These are phyloP conservation scores for Cucumis sativus DNA, from an alignment of 306 rosid genomes.

Conservation along the genomic window Cucumber_9930_V3 NC_026659.2:28612001-28612500, in stretches of 20 bases:
- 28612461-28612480: too few relatives aligned
- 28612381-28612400: constrained; percentile 1
- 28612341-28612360: constrained; percentile 9
- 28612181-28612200: neutral
- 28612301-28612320: neutral
- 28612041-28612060: neutral
- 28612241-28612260: neutral
- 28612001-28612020: neutral
- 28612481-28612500: too few relatives aligned
- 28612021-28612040: too few relatives aligned
- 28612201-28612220: neutral
- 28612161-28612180: too few relatives aligned
- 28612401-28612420: neutral
- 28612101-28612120: neutral
- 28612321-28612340: neutral
- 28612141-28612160: neutral
- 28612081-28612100: neutral
- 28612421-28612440: too few relatives aligned
- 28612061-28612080: neutral
- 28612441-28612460: too few relatives aligned
- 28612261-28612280: neutral
- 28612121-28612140: neutral
- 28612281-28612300: neutral
- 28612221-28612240: neutral
- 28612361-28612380: constrained; percentile 2